Conservation (phyloP, 2,329 filamentous ascomycete species). For the Cadophora sp. region DNA sequence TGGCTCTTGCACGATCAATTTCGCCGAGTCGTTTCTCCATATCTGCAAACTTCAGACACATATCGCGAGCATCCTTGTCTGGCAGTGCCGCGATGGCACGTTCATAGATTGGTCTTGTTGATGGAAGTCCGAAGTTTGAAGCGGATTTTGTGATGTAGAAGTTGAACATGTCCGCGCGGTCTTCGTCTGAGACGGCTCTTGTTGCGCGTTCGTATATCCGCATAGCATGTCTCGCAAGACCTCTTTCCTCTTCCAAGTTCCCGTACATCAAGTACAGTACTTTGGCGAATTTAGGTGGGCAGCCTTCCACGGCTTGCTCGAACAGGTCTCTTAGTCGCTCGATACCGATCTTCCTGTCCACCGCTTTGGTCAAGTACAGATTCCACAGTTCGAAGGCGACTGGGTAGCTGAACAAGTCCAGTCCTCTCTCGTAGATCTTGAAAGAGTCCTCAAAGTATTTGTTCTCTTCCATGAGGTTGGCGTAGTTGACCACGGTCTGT, state of each 20-base stretch:
- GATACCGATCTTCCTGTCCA: constrained; percentile 94
- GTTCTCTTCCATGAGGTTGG: constrained; percentile 92
- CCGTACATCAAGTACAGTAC: constrained; percentile 98
- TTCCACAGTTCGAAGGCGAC: constrained; percentile 99
- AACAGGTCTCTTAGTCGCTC: constrained; percentile 94
- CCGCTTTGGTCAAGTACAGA: constrained; percentile 94
- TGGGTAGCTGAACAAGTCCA: constrained; percentile 98
- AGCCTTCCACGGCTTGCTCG: constrained; percentile 94
- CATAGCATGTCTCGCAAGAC: constrained; percentile 95
- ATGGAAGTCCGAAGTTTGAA: constrained; percentile 95
- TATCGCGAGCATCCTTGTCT: constrained; percentile 90
- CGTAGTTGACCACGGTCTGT: constrained; percentile 98
- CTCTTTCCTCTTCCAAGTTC: constrained; percentile 93
- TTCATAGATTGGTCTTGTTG: constrained; percentile 94
- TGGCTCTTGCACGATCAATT: constrained; percentile 92
- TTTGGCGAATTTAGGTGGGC: constrained; percentile 95
- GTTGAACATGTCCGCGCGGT: constrained; percentile 97
- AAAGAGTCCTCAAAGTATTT: constrained; percentile 97
- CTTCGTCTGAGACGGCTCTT: constrained; percentile 91
- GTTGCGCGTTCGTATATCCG: constrained; percentile 98
- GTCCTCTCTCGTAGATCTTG: constrained; percentile 94
- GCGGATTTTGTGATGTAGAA: constrained; percentile 99
- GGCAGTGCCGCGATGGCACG: constrained; percentile 92
- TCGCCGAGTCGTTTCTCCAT: constrained; percentile 93
- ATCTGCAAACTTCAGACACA: constrained; percentile 98